These are phyloP conservation scores for Populus hybrid DNA, from an alignment of 441 rosid species.

Conservation along the genomic window DNA sequence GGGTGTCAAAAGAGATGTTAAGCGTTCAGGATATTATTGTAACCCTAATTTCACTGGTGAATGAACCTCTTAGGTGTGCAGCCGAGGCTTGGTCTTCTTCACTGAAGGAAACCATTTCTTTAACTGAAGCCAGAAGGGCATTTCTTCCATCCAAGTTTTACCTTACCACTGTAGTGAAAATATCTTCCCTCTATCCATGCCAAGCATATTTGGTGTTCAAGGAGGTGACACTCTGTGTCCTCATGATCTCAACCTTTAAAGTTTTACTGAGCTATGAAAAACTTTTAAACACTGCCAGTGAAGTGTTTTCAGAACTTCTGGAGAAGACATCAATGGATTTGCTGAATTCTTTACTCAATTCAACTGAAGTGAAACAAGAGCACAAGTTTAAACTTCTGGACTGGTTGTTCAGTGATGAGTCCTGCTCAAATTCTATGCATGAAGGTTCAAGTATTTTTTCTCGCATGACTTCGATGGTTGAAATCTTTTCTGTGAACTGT, in stretches of 20 bases:
- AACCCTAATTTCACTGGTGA: constrained; percentile 55
- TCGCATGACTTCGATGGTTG: constrained; percentile 32
- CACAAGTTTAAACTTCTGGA: constrained; percentile 54
- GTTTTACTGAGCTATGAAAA: constrained; percentile 48
- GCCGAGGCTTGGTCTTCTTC: constrained; percentile 68
- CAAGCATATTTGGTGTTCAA: constrained; percentile 52
- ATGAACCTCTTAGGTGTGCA: constrained; percentile 58
- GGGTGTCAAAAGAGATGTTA: constrained; percentile 34
- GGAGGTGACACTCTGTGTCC: constrained; percentile 48
- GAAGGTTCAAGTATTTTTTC: constrained; percentile 24
- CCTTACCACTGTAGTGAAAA: constrained; percentile 72
- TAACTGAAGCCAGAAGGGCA: constrained; percentile 72
- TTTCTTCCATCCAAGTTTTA: constrained; percentile 86
- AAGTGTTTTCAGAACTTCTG: constrained; percentile 70
- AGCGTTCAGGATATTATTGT: constrained; percentile 62
- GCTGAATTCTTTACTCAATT: constrained; percentile 53
- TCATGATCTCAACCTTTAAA: constrained; percentile 56
- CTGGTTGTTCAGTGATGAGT: constrained; percentile 46
- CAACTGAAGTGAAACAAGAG: constrained; percentile 52
- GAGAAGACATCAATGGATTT: constrained; percentile 66
- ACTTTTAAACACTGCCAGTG: constrained; percentile 49
- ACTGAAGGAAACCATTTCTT: constrained; percentile 54
- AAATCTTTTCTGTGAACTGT: constrained; percentile 43
- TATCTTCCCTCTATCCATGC: constrained; percentile 62
- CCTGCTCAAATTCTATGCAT: constrained; percentile 24